A percentile compares a stretch with the other conserved stretches of the same genome.
Evolutionary conservation across 2,329 filamentous ascomycete species (phyloP).

Genomic region (Arachnopeziza araneosa): DNA sequence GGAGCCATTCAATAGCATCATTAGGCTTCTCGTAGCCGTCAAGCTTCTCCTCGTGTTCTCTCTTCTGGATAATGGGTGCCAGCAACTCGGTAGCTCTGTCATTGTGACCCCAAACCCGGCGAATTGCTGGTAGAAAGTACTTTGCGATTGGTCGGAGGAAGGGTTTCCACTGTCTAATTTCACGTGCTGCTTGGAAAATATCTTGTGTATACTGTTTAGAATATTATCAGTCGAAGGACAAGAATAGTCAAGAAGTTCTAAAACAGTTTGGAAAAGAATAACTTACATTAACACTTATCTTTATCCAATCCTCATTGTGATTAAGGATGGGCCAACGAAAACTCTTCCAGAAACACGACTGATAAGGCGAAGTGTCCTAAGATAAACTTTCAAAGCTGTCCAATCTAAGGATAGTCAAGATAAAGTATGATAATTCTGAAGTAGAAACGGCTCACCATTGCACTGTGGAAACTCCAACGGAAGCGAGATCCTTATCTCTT

Average conservation of each 20-base stretch:
- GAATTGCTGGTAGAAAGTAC: background rate
- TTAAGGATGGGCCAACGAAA: background rate
- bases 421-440: too few relatives aligned
- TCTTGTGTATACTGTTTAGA: background rate
- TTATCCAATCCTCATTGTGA: background rate
- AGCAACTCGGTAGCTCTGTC: background rate
- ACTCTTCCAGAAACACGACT: background rate
- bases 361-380: background rate
- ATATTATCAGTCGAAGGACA: background rate
- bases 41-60: background rate
- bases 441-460: background rate
- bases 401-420: background rate
- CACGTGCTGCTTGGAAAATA: too few relatives aligned
- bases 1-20: background rate
- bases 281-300: background rate
- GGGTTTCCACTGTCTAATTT: too few relatives aligned
- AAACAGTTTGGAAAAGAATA: too few relatives aligned
- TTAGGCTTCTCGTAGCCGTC: background rate
- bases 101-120: background rate
- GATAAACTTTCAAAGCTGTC: background rate
- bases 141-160: background rate
- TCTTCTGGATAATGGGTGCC: background rate
- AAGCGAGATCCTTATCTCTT: background rate
- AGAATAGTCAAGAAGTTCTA: too few relatives aligned
- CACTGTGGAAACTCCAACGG: background rate